phyloP scores from a whole-genome alignment of 179 eudicot species.

The Spergularia azorica region DNA sequence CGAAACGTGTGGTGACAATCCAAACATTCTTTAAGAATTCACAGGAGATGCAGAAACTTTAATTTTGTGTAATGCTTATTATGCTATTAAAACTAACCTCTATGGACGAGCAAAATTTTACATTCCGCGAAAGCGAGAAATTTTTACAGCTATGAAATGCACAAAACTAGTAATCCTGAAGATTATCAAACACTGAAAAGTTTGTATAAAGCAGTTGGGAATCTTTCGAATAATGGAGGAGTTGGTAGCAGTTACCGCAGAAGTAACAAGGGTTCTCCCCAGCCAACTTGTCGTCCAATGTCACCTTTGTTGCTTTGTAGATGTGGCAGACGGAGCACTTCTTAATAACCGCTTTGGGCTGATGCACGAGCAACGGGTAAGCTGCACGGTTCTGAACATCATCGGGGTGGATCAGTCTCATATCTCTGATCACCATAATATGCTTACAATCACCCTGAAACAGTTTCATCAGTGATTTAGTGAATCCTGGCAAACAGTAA shows the following conservation, averaged over 20 bases:
- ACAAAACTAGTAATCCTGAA: conserved; percentile 43
- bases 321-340: conserved; percentile 79
- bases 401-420: conserved; percentile 83
- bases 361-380: conserved; percentile 63
- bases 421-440: conserved; percentile 68
- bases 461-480: not conserved
- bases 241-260: conserved; percentile 74
- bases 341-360: conserved; percentile 40
- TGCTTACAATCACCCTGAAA: conserved; percentile 89
- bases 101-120: not conserved
- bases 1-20: too few species aligned
- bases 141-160: conserved; percentile 11
- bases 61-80: too few species aligned
- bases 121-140: conserved; percentile 1
- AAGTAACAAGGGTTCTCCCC: conserved; percentile 79
- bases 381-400: conserved; percentile 76
- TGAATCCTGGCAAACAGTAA: not conserved
- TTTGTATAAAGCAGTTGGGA: conserved; percentile 47
- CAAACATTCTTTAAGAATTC: too few species aligned
- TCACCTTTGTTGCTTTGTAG: conserved; percentile 69
- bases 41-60: too few species aligned
- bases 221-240: conserved; percentile 66
- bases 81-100: too few species aligned
- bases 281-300: conserved; percentile 79
- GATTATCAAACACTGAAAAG: conserved; percentile 58